Conservation (phyloP, 148 eudicot genomes). For the Suaeda aralocaspica region DNA sequence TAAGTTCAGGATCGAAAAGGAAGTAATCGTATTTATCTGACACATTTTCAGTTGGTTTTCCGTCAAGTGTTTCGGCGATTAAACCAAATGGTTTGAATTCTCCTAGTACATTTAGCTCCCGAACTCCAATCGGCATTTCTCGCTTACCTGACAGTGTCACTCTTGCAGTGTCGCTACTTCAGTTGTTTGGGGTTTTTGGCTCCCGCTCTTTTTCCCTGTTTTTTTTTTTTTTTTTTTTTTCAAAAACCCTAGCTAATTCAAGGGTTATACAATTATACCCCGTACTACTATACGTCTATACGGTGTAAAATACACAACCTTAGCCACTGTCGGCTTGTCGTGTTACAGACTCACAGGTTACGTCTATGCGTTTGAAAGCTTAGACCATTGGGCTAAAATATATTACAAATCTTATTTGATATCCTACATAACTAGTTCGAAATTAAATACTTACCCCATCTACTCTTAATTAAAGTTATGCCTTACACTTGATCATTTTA, state of each 20-base stretch:
- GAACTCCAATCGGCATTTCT: conserved; percentile 50
- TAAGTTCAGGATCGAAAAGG: conserved; percentile 60
- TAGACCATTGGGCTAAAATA: no score
- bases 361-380: no score
- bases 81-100: conserved; percentile 93
- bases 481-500: no score
- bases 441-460: no score
- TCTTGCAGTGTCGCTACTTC: conserved; percentile 1
- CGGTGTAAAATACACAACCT: no score
- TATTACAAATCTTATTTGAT: no score
- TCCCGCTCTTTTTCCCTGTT: conserved; percentile 26
- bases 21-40: conserved; percentile 55
- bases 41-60: conserved; percentile 44
- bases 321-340: no score
- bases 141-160: neutral
- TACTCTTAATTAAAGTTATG: no score
- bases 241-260: conserved; percentile 23
- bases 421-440: no score
- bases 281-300: no score
- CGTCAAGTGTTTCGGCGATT: conserved; percentile 82
- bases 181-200: neutral
- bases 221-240: neutral
- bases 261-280: no score
- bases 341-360: no score
- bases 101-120: conserved; percentile 64